Conservation (phyloP, 2,329 filamentous ascomycete genomes). For the Zasmidium angulare region DNA sequence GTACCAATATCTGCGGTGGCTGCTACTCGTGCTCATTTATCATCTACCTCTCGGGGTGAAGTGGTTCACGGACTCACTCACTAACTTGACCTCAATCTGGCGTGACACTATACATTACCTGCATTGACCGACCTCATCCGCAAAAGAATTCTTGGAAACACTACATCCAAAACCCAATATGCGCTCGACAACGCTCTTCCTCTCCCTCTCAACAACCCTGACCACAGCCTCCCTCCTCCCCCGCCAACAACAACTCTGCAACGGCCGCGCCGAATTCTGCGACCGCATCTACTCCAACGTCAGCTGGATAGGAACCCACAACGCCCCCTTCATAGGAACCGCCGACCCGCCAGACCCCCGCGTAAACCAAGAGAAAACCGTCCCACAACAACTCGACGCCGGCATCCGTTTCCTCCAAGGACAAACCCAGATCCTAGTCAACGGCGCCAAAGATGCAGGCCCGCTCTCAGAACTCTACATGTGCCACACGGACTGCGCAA, state of each 20-base stretch:
- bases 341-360: conserved; percentile 7
- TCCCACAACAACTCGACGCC: conserved; percentile 58
- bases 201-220: background rate
- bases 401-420: conserved; percentile 65
- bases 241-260: conserved; percentile 44
- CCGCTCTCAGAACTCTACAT: conserved; percentile 48
- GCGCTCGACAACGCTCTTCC: background rate
- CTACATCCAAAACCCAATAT: background rate
- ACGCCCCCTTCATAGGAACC: conserved; percentile 63
- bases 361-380: conserved; percentile 54
- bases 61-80: background rate
- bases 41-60: background rate
- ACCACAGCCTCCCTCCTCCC: background rate
- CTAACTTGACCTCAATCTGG: background rate
- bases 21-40: background rate
- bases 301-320: conserved; percentile 62
- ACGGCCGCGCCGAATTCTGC: conserved; percentile 58
- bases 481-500: conserved; percentile 64
- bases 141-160: too few relatives aligned
- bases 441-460: conserved; percentile 28
- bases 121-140: too few relatives aligned
- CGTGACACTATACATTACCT: background rate
- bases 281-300: conserved; percentile 58
- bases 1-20: background rate
- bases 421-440: conserved; percentile 55